Evolutionary conservation across 306 rosid genomes (phyloP), one percentile per base, ranked within the genome.

Genomic region (Pachyrhizus erosus): DNA sequence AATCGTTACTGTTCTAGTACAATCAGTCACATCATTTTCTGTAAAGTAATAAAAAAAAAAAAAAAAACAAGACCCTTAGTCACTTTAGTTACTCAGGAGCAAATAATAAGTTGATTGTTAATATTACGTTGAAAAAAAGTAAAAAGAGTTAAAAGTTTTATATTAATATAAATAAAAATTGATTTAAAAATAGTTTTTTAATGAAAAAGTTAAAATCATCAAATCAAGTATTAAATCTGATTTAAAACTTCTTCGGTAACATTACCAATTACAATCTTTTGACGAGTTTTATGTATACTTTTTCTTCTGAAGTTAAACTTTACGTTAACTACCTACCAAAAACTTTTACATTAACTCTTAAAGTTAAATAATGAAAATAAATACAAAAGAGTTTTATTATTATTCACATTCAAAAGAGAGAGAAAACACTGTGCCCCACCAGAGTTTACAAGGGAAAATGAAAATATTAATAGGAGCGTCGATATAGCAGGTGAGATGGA

Each of bases 361-460:
- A 10, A 2, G 46, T 7, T 42, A 31, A 31, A 31, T 62, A 65
- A 29, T 17, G 20, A 31, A 33, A 64, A 8, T 33, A 37, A n/a
- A 10, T 68, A 40, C 40, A 12, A 21, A 11, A 11, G 31, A 39
- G 18, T 4, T 29, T 9, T 9, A 27, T 29, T 12, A 46, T n/a
- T 46, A 21, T 57, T 83, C 46, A 20, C 75, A 52, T 70, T 77
- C 31, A 49, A 77, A 48, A 73, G 54, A 73, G 48, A 79, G 33
- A 73, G 62, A 29, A 72, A 86, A 70, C 48, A 70, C 31, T 26
- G 17, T 69, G 67, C 7, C 89, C 87, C 71, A 86, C 85, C 37
- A 46, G 2, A 73, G 11, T 74, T 74, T 39, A 74, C 23, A 9
- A 69, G 24, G 0, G 3, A 0, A 37, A 71, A n/a, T 24, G 3